Evolutionary conservation across 23 red algal genomes (phyloP).

Genomic region (Pyropia haitanensis): DNA sequence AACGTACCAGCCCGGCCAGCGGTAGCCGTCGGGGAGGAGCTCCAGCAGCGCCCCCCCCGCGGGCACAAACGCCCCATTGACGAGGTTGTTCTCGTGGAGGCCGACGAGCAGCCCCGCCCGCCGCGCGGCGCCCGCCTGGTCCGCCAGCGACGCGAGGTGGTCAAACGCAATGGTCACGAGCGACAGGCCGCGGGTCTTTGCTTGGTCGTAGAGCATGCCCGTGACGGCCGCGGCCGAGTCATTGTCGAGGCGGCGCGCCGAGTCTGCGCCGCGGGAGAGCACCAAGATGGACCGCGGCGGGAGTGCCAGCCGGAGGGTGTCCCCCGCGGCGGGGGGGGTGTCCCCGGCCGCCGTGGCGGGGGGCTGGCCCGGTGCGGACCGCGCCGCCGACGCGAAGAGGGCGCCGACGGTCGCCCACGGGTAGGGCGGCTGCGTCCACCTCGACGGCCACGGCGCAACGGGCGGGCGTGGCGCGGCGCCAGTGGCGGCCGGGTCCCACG

Average conservation of each 20-base stretch:
- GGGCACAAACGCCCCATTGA: slow-evolving; percentile 47
- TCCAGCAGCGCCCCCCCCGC: slow-evolving; percentile 38
- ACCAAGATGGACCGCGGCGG: not conserved
- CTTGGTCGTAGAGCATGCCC: slow-evolving; percentile 20
- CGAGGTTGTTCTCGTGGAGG: slow-evolving; percentile 61
- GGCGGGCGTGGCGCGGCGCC: too few species aligned
- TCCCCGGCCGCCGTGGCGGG: not conserved
- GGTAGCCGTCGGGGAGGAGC: slow-evolving; percentile 26
- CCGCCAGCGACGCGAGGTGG: not conserved
- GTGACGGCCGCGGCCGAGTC: slow-evolving; percentile 29
- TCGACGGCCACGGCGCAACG: too few species aligned
- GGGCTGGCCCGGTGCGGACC: too few species aligned
- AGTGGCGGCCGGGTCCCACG: too few species aligned
- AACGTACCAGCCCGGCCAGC: slow-evolving; percentile 7
- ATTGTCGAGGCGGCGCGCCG: slow-evolving; percentile 15
- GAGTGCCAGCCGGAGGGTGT: slow-evolving; percentile 11
- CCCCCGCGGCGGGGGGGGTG: slow-evolving; percentile 6
- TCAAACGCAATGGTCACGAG: slow-evolving; percentile 8
- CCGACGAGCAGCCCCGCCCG: slow-evolving; percentile 40
- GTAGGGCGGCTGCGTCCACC: too few species aligned
- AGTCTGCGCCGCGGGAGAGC: not conserved
- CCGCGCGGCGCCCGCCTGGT: slow-evolving; percentile 17
- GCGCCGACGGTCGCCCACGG: too few species aligned
- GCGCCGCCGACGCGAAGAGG: too few species aligned
- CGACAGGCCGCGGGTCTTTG: slow-evolving; percentile 1